These are phyloP conservation scores for Shiraia bambusicola DNA, from an alignment of 2,329 filamentous ascomycete species.

Conservation along the genomic window DNA sequence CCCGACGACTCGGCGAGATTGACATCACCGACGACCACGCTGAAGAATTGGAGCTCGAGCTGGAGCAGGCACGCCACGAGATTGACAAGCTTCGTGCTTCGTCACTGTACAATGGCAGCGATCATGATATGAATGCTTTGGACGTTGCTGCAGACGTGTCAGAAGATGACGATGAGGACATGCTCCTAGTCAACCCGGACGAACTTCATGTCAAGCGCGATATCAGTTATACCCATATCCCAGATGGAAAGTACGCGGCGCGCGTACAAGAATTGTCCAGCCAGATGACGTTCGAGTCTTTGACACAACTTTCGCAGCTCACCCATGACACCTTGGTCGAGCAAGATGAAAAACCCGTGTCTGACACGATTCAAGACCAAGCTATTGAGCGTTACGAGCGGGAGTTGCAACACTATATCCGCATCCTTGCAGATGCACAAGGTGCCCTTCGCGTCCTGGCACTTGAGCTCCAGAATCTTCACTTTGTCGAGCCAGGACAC, in stretches of 20 bases:
- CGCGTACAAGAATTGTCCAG: conserved; percentile 32
- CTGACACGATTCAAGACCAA: conserved; percentile 39
- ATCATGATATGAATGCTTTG: conserved; percentile 23
- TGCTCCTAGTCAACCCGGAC: conserved; percentile 37
- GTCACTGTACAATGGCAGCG: conserved; percentile 32
- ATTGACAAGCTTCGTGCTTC: conserved; percentile 40
- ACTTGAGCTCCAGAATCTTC: conserved; percentile 48
- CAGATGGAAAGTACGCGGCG: conserved; percentile 31
- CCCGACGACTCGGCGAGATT: conserved; percentile 41
- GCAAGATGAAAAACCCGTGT: conserved; percentile 18
- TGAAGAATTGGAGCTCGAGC: conserved; percentile 36
- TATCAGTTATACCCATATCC: conserved; percentile 23
- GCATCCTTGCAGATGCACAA: conserved; percentile 44
- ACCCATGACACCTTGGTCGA: conserved; percentile 30
- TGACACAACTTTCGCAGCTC: conserved; percentile 27
- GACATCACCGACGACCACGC: conserved; percentile 41
- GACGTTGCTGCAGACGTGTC: conserved; percentile 23
- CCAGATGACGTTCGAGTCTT: conserved; percentile 33
- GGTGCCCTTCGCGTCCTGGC: conserved; percentile 46
- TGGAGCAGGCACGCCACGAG: conserved; percentile 39
- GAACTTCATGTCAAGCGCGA: conserved; percentile 37
- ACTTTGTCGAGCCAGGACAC: conserved; percentile 41
- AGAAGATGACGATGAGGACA: conserved; percentile 34
- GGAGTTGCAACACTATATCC: conserved; percentile 43
- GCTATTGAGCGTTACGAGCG: conserved; percentile 41